Evolutionary conservation across 169 alveolate species (phyloP).

Genomic region (Cyclospora cayetanensis): DNA sequence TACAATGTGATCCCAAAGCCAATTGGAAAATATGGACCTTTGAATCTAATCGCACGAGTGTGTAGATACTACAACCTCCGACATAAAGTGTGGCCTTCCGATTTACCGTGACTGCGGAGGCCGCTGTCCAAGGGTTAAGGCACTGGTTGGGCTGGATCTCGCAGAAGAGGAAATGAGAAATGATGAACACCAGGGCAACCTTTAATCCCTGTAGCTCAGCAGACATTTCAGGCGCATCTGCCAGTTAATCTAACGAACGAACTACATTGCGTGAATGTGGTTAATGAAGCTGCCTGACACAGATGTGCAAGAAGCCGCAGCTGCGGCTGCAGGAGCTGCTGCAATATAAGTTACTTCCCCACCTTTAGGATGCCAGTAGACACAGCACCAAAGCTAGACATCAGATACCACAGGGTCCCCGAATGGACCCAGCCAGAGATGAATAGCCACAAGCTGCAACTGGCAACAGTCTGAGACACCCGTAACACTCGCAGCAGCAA

Average conservation of each 20-base stretch:
- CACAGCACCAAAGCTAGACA: conserved; percentile 76
- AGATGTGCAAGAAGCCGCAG: neutral
- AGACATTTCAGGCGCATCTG: neutral
- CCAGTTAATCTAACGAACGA: too few species aligned
- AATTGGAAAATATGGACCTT: too few species aligned
- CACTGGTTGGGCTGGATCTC: conserved; percentile 79
- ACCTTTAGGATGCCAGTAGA: conserved; percentile 77
- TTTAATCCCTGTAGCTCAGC: conserved; percentile 73
- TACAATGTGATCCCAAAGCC: too few species aligned
- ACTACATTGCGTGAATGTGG: neutral
- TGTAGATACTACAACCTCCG: too few species aligned
- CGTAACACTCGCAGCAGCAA: neutral
- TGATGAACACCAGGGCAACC: conserved; percentile 75
- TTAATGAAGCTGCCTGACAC: neutral
- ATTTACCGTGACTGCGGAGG: conserved; percentile 65
- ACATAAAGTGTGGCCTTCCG: too few species aligned
- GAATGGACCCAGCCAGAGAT: conserved; percentile 74
- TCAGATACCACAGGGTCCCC: conserved; percentile 78
- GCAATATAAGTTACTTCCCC: neutral
- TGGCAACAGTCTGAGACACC: conserved; percentile 47
- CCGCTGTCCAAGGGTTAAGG: conserved; percentile 73
- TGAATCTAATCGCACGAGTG: too few species aligned
- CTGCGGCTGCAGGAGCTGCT: neutral
- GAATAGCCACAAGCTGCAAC: conserved; percentile 73
- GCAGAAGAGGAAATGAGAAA: conserved; percentile 78